Percentiles rank a stretch among this genome's conserved stretches.
phyloP scores from a whole-genome alignment of 108 stramenopile species.

The Pseudonitzschia delicatissima region DNA sequence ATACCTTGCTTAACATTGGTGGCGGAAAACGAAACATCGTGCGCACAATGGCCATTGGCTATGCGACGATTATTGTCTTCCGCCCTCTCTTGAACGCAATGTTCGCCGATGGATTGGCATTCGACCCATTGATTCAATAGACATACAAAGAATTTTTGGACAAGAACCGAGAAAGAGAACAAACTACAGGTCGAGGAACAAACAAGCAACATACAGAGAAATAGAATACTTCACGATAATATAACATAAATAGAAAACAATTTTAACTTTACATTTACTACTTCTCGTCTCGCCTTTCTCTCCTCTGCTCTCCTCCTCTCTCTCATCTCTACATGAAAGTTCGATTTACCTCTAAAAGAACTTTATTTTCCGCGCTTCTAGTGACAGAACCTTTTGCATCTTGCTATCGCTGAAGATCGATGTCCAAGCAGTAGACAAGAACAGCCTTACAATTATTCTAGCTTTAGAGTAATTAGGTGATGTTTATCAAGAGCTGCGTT shows the following conservation, averaged over 20 bases:
- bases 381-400: not conserved
- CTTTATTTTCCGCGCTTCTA: not conserved
- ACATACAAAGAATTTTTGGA: not conserved
- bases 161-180: not conserved
- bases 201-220: conserved; percentile 1
- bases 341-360: too few relatives aligned
- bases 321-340: too few relatives aligned
- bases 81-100: conserved; percentile 32
- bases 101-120: conserved; percentile 16
- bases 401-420: not conserved
- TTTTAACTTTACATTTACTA: too few relatives aligned
- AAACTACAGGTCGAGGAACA: conserved; percentile 1
- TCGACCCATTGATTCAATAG: not conserved
- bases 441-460: not conserved
- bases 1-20: conserved; percentile 16
- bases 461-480: not conserved
- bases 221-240: not conserved
- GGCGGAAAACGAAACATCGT: conserved; percentile 30
- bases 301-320: too few relatives aligned
- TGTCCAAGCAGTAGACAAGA: not conserved
- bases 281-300: too few relatives aligned
- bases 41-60: conserved; percentile 15
- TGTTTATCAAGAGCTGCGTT: not conserved
- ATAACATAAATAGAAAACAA: not conserved
- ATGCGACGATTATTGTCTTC: conserved; percentile 19